These are phyloP conservation scores for Monosporascus sp. DNA, from an alignment of 2,329 filamentous ascomycete genomes.

Conservation along the genomic window DNA sequence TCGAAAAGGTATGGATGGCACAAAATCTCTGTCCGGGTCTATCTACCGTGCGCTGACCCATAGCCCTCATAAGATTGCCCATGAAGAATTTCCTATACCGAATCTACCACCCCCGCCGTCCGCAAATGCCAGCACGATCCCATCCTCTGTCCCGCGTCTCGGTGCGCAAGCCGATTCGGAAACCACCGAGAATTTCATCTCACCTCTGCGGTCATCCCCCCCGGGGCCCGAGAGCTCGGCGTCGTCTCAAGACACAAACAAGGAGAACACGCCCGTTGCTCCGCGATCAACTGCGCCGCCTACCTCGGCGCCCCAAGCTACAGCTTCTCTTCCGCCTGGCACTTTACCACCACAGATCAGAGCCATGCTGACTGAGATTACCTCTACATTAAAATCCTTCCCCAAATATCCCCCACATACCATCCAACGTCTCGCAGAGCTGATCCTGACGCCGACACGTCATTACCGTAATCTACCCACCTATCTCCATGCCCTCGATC, in stretches of 20 bases:
- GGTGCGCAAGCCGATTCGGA: slow-evolving; percentile 30
- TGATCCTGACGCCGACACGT: slow-evolving; percentile 67
- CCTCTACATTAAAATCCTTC: slow-evolving; percentile 61
- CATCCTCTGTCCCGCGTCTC: slow-evolving; percentile 28
- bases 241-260: slow-evolving; percentile 56
- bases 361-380: slow-evolving; percentile 57
- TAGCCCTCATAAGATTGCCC: slow-evolving; percentile 55
- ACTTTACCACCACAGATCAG: slow-evolving; percentile 59
- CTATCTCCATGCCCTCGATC: slow-evolving; percentile 86
- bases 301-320: slow-evolving; percentile 28
- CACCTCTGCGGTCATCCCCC: slow-evolving; percentile 41
- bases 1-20: slow-evolving; percentile 43
- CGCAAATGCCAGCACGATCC: slow-evolving; percentile 11
- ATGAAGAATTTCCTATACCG: slow-evolving; percentile 70
- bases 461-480: slow-evolving; percentile 79
- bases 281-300: slow-evolving; percentile 28
- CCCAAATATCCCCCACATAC: slow-evolving; percentile 77
- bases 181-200: slow-evolving; percentile 36
- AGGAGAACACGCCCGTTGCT: slow-evolving; percentile 53
- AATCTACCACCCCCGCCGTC: slow-evolving; percentile 39
- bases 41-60: slow-evolving; percentile 1
- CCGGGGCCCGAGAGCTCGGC: slow-evolving; percentile 26
- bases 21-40: slow-evolving; percentile 11
- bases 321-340: slow-evolving; percentile 28
- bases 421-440: slow-evolving; percentile 84